Conservation (phyloP, 805 yeast species). For the Jamesozyma rosinii region DNA sequence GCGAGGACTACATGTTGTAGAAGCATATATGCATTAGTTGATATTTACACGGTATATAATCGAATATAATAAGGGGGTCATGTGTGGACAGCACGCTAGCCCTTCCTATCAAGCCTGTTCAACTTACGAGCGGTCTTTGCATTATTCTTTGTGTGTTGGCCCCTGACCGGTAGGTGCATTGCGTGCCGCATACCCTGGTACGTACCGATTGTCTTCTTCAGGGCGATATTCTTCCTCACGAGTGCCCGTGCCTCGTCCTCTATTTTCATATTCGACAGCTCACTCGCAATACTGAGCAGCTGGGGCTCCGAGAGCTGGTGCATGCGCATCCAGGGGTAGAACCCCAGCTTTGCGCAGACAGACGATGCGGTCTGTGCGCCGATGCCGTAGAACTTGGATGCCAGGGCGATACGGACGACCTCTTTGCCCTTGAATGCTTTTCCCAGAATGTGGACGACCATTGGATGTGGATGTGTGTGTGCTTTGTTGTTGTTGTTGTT, state of each 20-base stretch:
- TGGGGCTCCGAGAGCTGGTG: conserved; percentile 86
- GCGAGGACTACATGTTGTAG: too few relatives aligned
- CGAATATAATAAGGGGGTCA: too few relatives aligned
- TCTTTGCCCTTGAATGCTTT: conserved; percentile 40
- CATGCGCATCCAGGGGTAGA: conserved; percentile 90
- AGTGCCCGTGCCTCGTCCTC: conserved; percentile 73
- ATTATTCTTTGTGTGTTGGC: conserved; percentile 87
- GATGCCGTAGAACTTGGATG: conserved; percentile 76
- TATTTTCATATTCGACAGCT: conserved; percentile 69
- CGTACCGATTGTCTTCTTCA: conserved; percentile 74
- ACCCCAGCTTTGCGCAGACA: conserved; percentile 79
- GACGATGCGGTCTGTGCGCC: conserved; percentile 65
- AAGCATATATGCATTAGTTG: too few relatives aligned
- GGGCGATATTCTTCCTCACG: conserved; percentile 64
- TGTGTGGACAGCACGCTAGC: too few relatives aligned
- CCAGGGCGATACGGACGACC: conserved; percentile 48
- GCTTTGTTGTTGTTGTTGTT: too few relatives aligned
- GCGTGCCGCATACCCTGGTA: conserved; percentile 87
- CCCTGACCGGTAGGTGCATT: conserved; percentile 70
- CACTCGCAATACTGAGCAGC: conserved; percentile 76
- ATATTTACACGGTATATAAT: background rate
- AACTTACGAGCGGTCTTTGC: conserved; percentile 83
- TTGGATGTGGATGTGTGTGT: conserved; percentile 10
- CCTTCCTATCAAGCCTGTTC: conserved; percentile 64
- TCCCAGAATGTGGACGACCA: conserved; percentile 47